phyloP scores from a whole-genome alignment of 1,139 yeast genomes.

The Kodamaea ohmeri region DNA sequence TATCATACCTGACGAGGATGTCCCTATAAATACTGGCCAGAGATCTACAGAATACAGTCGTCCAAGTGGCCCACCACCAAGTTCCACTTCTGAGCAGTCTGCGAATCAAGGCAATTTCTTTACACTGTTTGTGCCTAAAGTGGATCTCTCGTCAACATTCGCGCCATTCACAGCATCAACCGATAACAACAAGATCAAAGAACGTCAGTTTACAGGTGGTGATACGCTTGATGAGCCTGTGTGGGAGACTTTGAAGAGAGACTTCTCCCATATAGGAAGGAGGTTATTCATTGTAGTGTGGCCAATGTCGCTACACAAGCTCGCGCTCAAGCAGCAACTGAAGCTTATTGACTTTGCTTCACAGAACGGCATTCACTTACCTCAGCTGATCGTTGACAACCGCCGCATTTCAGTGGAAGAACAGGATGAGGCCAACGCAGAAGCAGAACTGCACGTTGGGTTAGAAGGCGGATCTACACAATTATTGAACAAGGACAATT shows the following conservation, averaged over 20 bases:
- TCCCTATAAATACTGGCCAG: not conserved
- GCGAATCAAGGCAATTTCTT: conserved; percentile 5
- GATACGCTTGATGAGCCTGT: conserved; percentile 87
- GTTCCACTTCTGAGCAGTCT: not conserved
- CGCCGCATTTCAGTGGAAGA: conserved; percentile 31
- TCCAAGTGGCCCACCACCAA: conserved; percentile 1
- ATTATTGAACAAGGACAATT: conserved; percentile 28
- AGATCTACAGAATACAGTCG: not conserved
- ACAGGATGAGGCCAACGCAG: conserved; percentile 29
- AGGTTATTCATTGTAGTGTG: conserved; percentile 68
- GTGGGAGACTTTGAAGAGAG: conserved; percentile 63
- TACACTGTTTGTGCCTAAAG: conserved; percentile 32
- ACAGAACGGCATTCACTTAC: conserved; percentile 44
- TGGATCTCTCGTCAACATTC: conserved; percentile 40
- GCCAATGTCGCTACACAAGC: conserved; percentile 53
- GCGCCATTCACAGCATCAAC: conserved; percentile 35
- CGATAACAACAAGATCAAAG: conserved; percentile 56
- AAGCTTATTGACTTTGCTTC: conserved; percentile 43
- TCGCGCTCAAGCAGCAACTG: conserved; percentile 47
- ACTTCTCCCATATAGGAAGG: conserved; percentile 61
- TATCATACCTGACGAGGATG: conserved; percentile 24
- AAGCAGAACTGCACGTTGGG: conserved; percentile 13
- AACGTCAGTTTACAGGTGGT: conserved; percentile 76
- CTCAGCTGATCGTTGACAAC: conserved; percentile 34
- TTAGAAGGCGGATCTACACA: conserved; percentile 15